Evolutionary conservation across 2,329 filamentous ascomycete species (phyloP), one percentile per base, ranked within the genome.

Genomic region (Penicillium occitanis): DNA sequence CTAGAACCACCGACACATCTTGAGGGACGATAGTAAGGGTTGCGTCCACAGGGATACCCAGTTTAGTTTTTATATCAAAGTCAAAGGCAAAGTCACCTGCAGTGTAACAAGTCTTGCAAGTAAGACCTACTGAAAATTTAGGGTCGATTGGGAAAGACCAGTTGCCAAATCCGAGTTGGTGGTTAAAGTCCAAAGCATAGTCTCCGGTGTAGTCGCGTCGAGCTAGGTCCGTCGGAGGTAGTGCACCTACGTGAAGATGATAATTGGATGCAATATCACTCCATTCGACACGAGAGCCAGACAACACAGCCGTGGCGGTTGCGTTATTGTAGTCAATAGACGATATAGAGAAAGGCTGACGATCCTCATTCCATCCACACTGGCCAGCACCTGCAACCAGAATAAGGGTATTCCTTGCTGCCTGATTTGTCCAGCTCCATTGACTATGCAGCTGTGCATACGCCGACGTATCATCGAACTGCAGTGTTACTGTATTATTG

Each of bases 351-450:
- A 72, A 72, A 19, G 71, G 71, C 42, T 69, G 48, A 4, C 71
- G 59, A 33, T 66, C 61, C 10, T 60, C 42, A 42, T 71, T 72
- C 70, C 69, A 73, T n/a, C 67, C 67, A 67, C 71, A 73, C 19
- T 72, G 68, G 2, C 64, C 64, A n/a, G 59, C 65, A 14, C 70
- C 71, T 25, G 71, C 68, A 25, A 73, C 68, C 28, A 73, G 35
- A 8, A 73, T 57, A 13, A 73, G 66, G 5, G 65, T 68, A 22
- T 66, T 67, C 35, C 69, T 57, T 40, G 68, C 66, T 2, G 55
- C 62, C 14, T 68, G 67, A 35, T 72, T 73, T 35, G 71, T 62
- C 71, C 71, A 73, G 46, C 65, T 44, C 70, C 71, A 72, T 48
- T 53, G 61, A n/a, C 50, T 48, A 44, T 14, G 55, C 19, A 65